Evolutionary conservation across 305 asterid genomes (phyloP).

Genomic region (Fraxinus xanthoxyloides): DNA sequence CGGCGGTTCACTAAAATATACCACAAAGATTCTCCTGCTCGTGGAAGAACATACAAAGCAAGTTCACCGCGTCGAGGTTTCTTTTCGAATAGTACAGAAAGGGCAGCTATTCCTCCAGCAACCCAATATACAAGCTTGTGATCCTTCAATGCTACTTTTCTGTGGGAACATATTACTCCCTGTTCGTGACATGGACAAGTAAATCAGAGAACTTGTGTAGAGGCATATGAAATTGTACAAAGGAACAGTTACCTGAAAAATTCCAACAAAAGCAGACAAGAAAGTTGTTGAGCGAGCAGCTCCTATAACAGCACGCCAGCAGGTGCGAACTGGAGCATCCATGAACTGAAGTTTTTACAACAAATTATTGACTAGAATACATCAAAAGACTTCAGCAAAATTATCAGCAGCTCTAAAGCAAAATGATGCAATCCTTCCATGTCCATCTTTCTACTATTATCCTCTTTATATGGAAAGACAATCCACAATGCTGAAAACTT

Average conservation of each 20-base stretch:
- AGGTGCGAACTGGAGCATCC: slow-evolving; percentile 87
- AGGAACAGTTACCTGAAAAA: slow-evolving; percentile 71
- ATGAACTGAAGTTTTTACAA: slow-evolving; percentile 51
- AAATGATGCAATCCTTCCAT: neutral
- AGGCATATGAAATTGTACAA: slow-evolving; percentile 19
- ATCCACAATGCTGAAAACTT: neutral
- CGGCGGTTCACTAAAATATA: slow-evolving; percentile 85
- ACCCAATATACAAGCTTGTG: slow-evolving; percentile 93
- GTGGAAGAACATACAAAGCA: slow-evolving; percentile 92
- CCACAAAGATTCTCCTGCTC: slow-evolving; percentile 98
- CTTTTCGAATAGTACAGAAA: slow-evolving; percentile 88
- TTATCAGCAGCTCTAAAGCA: neutral
- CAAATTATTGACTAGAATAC: slow-evolving; percentile 1
- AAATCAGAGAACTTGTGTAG: slow-evolving; percentile 30
- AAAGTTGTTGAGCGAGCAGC: slow-evolving; percentile 91
- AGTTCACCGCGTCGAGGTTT: slow-evolving; percentile 94
- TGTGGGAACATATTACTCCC: slow-evolving; percentile 88
- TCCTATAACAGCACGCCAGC: slow-evolving; percentile 82
- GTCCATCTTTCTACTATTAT: slow-evolving; percentile 2
- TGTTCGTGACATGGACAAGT: slow-evolving; percentile 37
- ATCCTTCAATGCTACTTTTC: slow-evolving; percentile 87
- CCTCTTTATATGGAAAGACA: neutral
- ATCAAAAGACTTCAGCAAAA: neutral
- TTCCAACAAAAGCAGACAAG: slow-evolving; percentile 93
- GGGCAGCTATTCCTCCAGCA: slow-evolving; percentile 88